Conservation (phyloP, 768 basidiomycete species). For the Kockovaella imperatae region DNA sequence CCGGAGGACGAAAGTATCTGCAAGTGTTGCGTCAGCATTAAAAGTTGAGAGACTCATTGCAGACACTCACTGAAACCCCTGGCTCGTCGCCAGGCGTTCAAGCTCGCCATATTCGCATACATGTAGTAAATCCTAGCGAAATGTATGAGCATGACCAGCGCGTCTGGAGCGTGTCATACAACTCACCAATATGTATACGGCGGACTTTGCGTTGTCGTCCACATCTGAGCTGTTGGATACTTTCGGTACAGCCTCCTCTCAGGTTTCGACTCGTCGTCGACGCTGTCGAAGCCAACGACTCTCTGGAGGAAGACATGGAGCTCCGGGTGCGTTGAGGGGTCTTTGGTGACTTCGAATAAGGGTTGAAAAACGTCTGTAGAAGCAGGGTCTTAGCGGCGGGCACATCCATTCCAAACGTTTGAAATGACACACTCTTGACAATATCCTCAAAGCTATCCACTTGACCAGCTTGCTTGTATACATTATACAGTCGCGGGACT, state of each 20-base stretch:
- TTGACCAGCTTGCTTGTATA: constrained; percentile 82
- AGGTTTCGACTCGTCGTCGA: constrained; percentile 93
- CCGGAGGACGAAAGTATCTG: constrained; percentile 92
- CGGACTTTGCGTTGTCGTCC: constrained; percentile 83
- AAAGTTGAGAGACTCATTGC: background rate
- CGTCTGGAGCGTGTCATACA: too few species aligned
- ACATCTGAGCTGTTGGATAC: constrained; percentile 81
- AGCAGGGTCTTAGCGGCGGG: background rate
- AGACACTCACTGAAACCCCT: constrained; percentile 77
- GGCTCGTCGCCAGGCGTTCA: constrained; percentile 82
- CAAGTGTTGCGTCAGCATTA: constrained; percentile 4
- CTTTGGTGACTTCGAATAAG: constrained; percentile 89
- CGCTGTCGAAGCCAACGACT: constrained; percentile 94
- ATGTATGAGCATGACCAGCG: background rate
- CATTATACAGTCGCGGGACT: constrained; percentile 84
- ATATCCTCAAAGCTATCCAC: constrained; percentile 85
- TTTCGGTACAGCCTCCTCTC: constrained; percentile 88
- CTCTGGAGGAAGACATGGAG: constrained; percentile 91
- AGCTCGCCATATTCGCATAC: constrained; percentile 89
- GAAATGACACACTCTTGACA: constrained; percentile 61
- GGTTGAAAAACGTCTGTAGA: constrained; percentile 91
- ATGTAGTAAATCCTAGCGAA: constrained; percentile 80
- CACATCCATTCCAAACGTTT: background rate
- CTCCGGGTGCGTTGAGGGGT: constrained; percentile 83
- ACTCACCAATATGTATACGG: constrained; percentile 90